These are phyloP conservation scores for Gymnopilus junonius DNA, from an alignment of 768 basidiomycete genomes.

Conservation along the genomic window DNA sequence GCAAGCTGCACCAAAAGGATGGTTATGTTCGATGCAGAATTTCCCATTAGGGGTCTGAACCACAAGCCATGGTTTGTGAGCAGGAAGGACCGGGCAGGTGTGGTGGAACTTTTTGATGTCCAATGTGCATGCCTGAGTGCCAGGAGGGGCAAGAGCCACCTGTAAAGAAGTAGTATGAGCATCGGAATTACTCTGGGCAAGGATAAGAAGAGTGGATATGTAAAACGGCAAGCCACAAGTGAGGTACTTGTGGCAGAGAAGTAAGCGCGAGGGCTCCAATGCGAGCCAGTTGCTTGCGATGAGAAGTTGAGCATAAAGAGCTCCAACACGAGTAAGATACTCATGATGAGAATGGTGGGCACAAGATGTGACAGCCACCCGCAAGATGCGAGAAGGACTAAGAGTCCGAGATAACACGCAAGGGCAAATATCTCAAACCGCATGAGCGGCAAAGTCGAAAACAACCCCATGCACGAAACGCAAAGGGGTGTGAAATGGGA, in stretches of 20 bases:
- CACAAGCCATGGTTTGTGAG: slow-evolving; percentile 37
- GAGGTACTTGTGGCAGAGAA: too few species aligned
- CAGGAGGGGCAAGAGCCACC: slow-evolving; percentile 32
- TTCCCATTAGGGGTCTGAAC: slow-evolving; percentile 21
- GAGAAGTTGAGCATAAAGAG: background rate
- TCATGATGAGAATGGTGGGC: background rate
- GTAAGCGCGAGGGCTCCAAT: too few species aligned
- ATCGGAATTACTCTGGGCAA: too few species aligned
- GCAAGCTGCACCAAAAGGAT: slow-evolving; percentile 31
- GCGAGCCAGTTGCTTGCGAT: background rate
- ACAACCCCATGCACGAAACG: background rate
- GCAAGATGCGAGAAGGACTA: too few species aligned
- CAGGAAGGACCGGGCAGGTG: slow-evolving; percentile 32
- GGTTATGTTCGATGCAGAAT: slow-evolving; percentile 35
- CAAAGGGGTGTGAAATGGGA: background rate
- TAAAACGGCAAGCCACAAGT: too few species aligned
- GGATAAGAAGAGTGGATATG: too few species aligned
- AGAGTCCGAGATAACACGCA: slow-evolving; percentile 4
- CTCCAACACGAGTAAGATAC: background rate
- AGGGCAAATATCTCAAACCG: background rate
- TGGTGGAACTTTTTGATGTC: slow-evolving; percentile 40
- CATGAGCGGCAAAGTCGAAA: background rate
- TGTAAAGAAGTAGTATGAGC: slow-evolving; percentile 12
- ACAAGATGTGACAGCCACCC: background rate
- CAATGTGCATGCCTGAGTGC: slow-evolving; percentile 32